Evolutionary conservation across 257 asterid species (phyloP), one percentile per base, ranked within the genome.

Genomic region (Paulownia fortunei): DNA sequence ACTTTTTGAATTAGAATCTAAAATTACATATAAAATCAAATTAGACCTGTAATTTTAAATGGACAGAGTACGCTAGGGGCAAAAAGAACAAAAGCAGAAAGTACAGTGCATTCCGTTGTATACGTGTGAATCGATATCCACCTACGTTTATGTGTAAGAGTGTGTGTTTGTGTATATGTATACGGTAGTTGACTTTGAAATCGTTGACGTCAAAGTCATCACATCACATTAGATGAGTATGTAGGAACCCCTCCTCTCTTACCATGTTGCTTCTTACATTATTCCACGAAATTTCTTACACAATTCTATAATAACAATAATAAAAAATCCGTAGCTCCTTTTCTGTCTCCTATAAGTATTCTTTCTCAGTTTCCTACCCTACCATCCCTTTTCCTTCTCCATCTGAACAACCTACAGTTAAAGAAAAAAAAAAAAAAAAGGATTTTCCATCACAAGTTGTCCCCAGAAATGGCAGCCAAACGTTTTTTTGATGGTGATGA

Each of bases 381-480:
- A n/a, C n/a, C 9, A 42, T 2, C 49, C 49, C 6, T 15, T 58
- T 47, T 4, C 55, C 47, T 61, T 5, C 46, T 60, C 37, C 26
- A 1, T 58, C 72, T 44, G 7, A 60, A 66, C 81, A 24, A 65
- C 4, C 76, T 77, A 30, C 64, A 30, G 32, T 8, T 18, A 72
- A 49, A 5, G 11, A 68, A 39, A 72, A 3, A 24, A 1, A n/a
- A 69, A 23, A 39, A 8, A 5, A 63, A 39, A 5, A 46, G 21
- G 9, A 61, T 60, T 52, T 23, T 23, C 65, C 19, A 16, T 49
- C 3, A 2, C 21, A 26, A 37, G 30, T 15, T 36, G 11, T 64
- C 46, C 9, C 58, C 21, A 2, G 51, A 59, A 73, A 91, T 91
- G 97, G 89, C 94, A 18, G 90, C 89, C 2, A 91, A 91, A 82